Percentiles rank a stretch among this genome's conserved stretches.
These are phyloP conservation scores for Bruguiera hainesii DNA, from an alignment of 441 rosid species.

Conservation along the genomic window DNA sequence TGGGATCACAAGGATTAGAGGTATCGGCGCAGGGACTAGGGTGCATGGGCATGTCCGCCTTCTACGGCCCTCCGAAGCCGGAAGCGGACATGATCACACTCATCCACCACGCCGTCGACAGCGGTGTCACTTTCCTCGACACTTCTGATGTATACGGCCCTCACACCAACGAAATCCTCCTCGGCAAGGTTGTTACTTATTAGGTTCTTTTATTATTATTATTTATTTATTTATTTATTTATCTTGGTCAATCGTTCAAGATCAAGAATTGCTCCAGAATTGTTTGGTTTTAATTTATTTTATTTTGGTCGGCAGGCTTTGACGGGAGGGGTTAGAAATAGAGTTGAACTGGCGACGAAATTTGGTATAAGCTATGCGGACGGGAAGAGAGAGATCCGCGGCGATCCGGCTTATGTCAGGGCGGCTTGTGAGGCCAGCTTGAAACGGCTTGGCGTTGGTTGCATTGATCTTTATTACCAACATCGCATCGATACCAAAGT, in stretches of 20 bases:
- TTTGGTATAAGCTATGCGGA: conserved; percentile 31
- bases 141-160: conserved; percentile 61
- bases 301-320: conserved; percentile 26
- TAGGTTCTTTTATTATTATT: not conserved
- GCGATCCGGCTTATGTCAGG: conserved; percentile 48
- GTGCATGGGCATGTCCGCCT: conserved; percentile 57
- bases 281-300: no score
- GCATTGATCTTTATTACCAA: conserved; percentile 58
- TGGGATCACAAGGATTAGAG: conserved; percentile 60
- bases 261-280: no score
- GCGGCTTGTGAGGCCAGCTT: conserved; percentile 51
- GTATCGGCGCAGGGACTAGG: conserved; percentile 69
- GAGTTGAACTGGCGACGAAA: conserved; percentile 51
- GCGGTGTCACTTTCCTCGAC: conserved; percentile 62
- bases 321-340: conserved; percentile 34
- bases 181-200: conserved; percentile 36
- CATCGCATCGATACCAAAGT: conserved; percentile 42
- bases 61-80: conserved; percentile 46
- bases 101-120: conserved; percentile 45
- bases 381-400: conserved; percentile 29
- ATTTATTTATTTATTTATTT: not conserved
- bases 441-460: conserved; percentile 21
- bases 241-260: not conserved
- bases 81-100: conserved; percentile 46
- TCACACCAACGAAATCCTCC: conserved; percentile 52